Conservation (phyloP, 108 stramenopile genomes). For the Aurantiochytrium sp. region DNA sequence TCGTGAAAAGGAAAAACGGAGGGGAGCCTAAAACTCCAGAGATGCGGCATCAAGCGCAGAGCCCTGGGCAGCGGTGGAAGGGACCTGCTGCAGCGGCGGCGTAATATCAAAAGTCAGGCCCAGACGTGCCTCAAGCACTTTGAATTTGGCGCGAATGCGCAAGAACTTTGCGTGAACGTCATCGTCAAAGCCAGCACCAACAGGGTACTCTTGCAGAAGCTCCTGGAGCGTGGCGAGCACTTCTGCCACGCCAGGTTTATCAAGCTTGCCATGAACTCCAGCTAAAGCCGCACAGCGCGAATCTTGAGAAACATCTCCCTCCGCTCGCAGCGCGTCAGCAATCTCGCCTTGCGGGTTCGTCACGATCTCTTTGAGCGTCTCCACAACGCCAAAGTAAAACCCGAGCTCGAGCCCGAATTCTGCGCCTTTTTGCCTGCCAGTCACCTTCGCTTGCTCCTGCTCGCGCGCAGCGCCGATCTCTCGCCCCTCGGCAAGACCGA, state of each 20-base stretch:
- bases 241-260: not conserved
- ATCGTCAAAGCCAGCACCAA: not conserved
- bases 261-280: not conserved
- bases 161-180: not conserved
- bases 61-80: not conserved
- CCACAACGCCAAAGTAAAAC: not conserved
- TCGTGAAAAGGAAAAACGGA: too few relatives aligned
- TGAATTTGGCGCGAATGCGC: not conserved
- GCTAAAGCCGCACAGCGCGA: not conserved
- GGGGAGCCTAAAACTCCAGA: not conserved
- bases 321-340: not conserved
- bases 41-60: not conserved
- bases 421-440: not conserved
- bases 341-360: not conserved
- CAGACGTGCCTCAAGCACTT: not conserved
- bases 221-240: not conserved
- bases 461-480: not conserved
- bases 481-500: not conserved
- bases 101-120: not conserved
- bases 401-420: not conserved
- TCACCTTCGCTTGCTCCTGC: not conserved
- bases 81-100: not conserved
- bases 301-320: not conserved
- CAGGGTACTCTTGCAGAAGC: not conserved
- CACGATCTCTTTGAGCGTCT: not conserved